Conservation (phyloP, 257 asterid genomes). For the Penstemon barbatus region DNA sequence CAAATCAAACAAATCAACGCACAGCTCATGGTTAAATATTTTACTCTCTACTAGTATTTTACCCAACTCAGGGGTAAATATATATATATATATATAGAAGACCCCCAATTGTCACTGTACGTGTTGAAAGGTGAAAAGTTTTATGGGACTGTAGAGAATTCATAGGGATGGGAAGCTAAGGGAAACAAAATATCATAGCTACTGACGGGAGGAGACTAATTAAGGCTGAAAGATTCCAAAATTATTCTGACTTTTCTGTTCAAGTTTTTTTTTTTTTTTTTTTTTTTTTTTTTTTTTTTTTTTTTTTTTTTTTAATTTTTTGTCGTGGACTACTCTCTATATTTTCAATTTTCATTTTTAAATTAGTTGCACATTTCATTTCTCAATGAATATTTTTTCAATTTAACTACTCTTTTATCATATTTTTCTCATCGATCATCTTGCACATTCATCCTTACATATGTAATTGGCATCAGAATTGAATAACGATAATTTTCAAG, state of each 20-base stretch:
- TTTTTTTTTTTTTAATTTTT: slow-evolving; percentile 11
- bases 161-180: slow-evolving; percentile 15
- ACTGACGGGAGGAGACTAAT: slow-evolving; percentile 20
- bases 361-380: too few relatives aligned
- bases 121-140: not conserved
- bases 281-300: slow-evolving; percentile 14
- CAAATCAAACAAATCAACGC: slow-evolving; percentile 13
- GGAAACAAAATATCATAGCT: not conserved
- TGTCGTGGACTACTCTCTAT: not conserved
- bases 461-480: too few relatives aligned
- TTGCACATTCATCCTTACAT: too few relatives aligned
- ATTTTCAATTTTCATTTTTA: not conserved
- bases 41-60: not conserved
- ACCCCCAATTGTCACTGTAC: slow-evolving; percentile 8
- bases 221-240: slow-evolving; percentile 43
- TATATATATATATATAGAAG: not conserved
- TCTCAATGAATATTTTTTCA: too few relatives aligned
- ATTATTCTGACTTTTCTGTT: not conserved
- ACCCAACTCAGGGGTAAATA: too few relatives aligned
- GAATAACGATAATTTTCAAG: too few relatives aligned
- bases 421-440: too few relatives aligned
- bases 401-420: too few relatives aligned
- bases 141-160: not conserved
- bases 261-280: slow-evolving; percentile 6
- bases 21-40: not conserved